Conservation (phyloP, 768 basidiomycete species). For the Psilocybe azurescens region DNA sequence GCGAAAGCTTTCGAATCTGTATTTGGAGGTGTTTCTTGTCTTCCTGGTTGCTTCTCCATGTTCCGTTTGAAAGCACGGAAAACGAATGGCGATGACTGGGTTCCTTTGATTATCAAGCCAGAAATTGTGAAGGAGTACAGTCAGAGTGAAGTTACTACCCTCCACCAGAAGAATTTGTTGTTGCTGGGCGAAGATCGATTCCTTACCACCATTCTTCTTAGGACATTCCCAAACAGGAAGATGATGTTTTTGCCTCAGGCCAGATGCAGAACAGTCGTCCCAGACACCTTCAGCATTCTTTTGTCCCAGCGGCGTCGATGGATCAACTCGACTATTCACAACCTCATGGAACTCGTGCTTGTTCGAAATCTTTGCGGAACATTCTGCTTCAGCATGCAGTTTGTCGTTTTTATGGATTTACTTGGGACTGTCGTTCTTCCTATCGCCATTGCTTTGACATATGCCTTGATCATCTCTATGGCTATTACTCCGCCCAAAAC, state of each 20-base stretch:
- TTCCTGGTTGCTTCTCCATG: constrained; percentile 99
- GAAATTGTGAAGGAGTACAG: constrained; percentile 98
- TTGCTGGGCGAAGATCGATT: constrained; percentile 99
- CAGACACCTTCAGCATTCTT: constrained; percentile 91
- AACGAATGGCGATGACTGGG: constrained; percentile 90
- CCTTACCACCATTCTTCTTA: constrained; percentile 92
- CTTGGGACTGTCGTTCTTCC: constrained; percentile 92
- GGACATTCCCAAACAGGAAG: constrained; percentile 97
- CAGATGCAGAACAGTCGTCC: constrained; percentile 91
- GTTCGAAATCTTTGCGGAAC: constrained; percentile 98
- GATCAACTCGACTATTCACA: constrained; percentile 99
- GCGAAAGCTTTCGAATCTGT: constrained; percentile 99
- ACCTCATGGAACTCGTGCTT: constrained; percentile 97
- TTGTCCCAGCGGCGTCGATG: constrained; percentile 97
- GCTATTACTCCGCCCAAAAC: constrained; percentile 78
- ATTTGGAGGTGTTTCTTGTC: constrained; percentile 98
- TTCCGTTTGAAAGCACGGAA: constrained; percentile 96
- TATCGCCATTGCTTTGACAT: constrained; percentile 91
- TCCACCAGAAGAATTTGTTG: constrained; percentile 97
- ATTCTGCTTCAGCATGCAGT: constrained; percentile 99
- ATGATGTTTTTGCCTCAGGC: constrained; percentile 99
- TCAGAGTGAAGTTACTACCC: constrained; percentile 89
- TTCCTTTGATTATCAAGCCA: constrained; percentile 95
- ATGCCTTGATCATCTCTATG: constrained; percentile 83
- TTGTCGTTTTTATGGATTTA: constrained; percentile 97